Conservation (phyloP, 1,284 basidiomycete genomes). For the Trametes sp. region DNA sequence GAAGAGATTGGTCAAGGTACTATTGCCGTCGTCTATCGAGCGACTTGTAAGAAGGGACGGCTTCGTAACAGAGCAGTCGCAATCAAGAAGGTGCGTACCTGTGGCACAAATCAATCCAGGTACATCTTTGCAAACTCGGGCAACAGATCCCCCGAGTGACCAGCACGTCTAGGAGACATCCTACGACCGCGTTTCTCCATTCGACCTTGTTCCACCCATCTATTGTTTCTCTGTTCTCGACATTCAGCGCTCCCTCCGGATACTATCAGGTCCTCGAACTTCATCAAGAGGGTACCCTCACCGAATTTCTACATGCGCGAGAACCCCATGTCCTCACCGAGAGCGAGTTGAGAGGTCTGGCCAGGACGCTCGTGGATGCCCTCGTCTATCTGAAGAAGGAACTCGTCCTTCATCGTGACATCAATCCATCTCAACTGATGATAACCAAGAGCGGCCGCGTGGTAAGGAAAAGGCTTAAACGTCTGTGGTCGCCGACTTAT, state of each 20-base stretch:
- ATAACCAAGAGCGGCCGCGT: conserved; percentile 35
- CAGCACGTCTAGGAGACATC: conserved; percentile 2
- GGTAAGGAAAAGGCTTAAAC: conserved; percentile 25
- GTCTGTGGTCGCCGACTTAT: neutral
- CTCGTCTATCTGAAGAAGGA: conserved; percentile 53
- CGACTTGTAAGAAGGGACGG: conserved; percentile 1
- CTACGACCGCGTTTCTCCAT: conserved; percentile 42
- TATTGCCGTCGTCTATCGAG: conserved; percentile 2
- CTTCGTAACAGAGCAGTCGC: conserved; percentile 6
- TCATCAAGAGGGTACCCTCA: conserved; percentile 52
- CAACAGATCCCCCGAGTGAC: conserved; percentile 16
- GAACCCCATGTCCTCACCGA: conserved; percentile 41
- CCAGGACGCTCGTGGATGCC: conserved; percentile 51
- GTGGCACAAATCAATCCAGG: neutral
- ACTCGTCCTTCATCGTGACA: conserved; percentile 39
- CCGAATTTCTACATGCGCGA: conserved; percentile 40
- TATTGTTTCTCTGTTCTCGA: conserved; percentile 55
- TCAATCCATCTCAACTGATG: conserved; percentile 37
- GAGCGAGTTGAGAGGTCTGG: conserved; percentile 47
- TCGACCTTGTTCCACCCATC: conserved; percentile 57
- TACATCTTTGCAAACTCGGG: neutral
- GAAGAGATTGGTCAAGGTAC: neutral
- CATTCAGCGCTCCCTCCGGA: conserved; percentile 44
- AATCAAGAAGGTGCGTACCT: neutral
- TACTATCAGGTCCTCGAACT: conserved; percentile 54